Base-by-base conservation (phyloP, 2,329 filamentous ascomycete species). In the Nothophoma quercina region DNA sequence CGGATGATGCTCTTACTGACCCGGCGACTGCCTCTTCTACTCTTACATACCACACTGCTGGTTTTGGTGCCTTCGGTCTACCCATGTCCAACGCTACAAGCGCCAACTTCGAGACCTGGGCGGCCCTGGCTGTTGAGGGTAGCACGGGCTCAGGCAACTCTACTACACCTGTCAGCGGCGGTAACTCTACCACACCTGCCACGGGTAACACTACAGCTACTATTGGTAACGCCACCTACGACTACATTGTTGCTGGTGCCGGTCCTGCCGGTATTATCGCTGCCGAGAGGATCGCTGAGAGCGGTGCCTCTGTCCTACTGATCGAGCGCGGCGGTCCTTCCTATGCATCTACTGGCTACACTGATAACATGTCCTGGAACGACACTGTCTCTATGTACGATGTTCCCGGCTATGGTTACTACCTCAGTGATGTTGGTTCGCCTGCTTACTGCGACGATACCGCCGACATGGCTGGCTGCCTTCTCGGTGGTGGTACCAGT, bases 381-480 rank as follows among this genome's bases (percentile, higher is more conserved):
- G 61, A 62, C 26, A 70, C 69, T 3, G 58, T 72, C 9, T 71
- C 70, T 9, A 71, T 73, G 60, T 74, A 72, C 33, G 71, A 74
- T 54, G 69, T 74, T 10, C 72, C 72, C n/a, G 71, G 67, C 9
- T 65, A 71, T 45, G 66, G 60, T 7, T 73, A 74, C 56, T 70
- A 71, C 46, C 69, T 71, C 10, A 67, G 62, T 33, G 53, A 65
- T 21, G 64, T 67, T 12, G 67, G 68, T 8, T 63, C 51, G 35
- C 67, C 67, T 8, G 63, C 66, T 36, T 65, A 63, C 35, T 90
- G 88, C 72, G 79, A 80, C 2, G 88, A 90, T 68, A 85, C 83
- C n/a, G 86, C 87, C 48, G 83, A 87, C 60, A 88, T 88, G 83
- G 85, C 86, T 8, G 88, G 86, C 7, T 90, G 88, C 58, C 77